Conservation (phyloP, 371 early-diverging fungal species). For the Lichtheimia ornata region DNA sequence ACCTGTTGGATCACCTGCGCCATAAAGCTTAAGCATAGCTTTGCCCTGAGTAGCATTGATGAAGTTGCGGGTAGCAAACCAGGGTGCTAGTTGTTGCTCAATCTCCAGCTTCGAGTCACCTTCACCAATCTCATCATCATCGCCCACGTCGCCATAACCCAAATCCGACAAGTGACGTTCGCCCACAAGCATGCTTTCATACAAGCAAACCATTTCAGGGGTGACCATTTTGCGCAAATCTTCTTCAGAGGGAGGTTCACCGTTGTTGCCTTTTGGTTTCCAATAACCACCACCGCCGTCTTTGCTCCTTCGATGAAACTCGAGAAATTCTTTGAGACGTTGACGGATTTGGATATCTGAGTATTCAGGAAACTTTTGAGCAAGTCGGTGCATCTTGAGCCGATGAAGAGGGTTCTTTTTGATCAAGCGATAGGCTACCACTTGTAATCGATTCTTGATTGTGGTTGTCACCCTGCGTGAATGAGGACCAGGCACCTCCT, state of each 20-base stretch:
- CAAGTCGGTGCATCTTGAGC: constrained; percentile 73
- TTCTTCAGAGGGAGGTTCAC: constrained; percentile 88
- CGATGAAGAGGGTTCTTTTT: constrained; percentile 73
- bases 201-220: constrained; percentile 98
- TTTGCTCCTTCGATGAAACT: constrained; percentile 91
- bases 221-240: constrained; percentile 93
- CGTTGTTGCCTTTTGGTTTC: constrained; percentile 77
- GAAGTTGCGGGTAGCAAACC: constrained; percentile 97
- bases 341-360: constrained; percentile 88
- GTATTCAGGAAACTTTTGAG: constrained; percentile 84
- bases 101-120: constrained; percentile 78
- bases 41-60: constrained; percentile 88
- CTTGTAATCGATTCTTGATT: constrained; percentile 91
- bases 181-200: constrained; percentile 96
- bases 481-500: constrained; percentile 97
- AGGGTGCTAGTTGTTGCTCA: constrained; percentile 94
- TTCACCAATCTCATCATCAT: constrained; percentile 67
- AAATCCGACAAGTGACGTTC: constrained; percentile 94
- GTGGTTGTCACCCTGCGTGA: constrained; percentile 94
- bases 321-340: constrained; percentile 94
- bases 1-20: constrained; percentile 96
- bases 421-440: constrained; percentile 86
- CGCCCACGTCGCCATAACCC: constrained; percentile 78
- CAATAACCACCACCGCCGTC: constrained; percentile 81
- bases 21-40: constrained; percentile 91